phyloP scores from a whole-genome alignment of 1,284 basidiomycete genomes.

The Puccinia coronata region DNA sequence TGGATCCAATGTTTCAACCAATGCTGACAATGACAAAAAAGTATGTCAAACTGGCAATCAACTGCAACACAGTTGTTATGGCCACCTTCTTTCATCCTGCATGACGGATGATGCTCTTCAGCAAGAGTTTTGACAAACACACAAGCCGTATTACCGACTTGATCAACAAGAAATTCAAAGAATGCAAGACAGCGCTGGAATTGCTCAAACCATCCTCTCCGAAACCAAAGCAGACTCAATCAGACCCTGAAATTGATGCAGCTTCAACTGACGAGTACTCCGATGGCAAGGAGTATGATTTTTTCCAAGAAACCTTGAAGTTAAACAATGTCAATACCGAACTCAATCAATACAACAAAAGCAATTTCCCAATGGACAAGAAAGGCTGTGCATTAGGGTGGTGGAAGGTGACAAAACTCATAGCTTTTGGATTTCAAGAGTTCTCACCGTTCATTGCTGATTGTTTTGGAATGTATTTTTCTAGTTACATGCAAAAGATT shows the following conservation, averaged over 20 bases:
- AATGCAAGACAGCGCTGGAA: background rate
- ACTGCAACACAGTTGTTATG: background rate
- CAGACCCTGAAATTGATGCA: background rate
- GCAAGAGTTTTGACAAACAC: background rate
- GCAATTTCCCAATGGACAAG: background rate
- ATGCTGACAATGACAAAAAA: background rate
- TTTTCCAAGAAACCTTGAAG: background rate
- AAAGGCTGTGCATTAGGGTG: background rate
- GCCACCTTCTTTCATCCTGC: background rate
- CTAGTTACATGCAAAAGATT: too few relatives aligned
- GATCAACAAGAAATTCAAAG: background rate
- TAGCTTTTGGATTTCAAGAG: too few relatives aligned
- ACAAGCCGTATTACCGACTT: background rate
- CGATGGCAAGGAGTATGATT: too few relatives aligned
- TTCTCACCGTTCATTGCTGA: too few relatives aligned
- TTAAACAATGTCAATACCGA: background rate
- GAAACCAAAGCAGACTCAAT: background rate
- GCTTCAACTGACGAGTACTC: too few relatives aligned
- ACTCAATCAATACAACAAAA: background rate
- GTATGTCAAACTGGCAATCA: background rate
- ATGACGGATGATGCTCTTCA: conserved; percentile 3
- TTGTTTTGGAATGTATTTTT: too few relatives aligned
- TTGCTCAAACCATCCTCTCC: background rate
- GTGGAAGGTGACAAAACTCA: background rate
- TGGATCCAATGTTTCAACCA: background rate